A percentile compares a stretch with the other conserved stretches of the same genome.
These are phyloP conservation scores for Wickerhamiella infanticola DNA, from an alignment of 1,139 yeast species.

Conservation along the genomic window DNA sequence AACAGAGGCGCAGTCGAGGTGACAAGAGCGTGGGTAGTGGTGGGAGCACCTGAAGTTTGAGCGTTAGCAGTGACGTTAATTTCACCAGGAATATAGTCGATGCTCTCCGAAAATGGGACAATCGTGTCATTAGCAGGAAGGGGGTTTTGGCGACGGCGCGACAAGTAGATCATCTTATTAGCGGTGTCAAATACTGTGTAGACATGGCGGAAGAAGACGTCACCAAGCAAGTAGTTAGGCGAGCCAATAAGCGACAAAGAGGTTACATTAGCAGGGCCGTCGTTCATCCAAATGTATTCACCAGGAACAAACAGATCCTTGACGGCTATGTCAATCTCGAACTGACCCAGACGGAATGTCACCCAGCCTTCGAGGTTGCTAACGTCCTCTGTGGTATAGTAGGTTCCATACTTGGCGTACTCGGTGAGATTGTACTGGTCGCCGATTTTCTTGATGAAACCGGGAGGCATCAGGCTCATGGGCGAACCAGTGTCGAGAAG, in stretches of 20 bases:
- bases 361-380: slow-evolving; percentile 14
- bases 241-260: slow-evolving; percentile 22
- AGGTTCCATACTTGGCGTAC: slow-evolving; percentile 18
- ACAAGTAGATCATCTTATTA: slow-evolving; percentile 42
- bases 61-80: neutral
- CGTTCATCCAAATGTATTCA: slow-evolving; percentile 21
- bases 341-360: slow-evolving; percentile 17
- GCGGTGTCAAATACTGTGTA: slow-evolving; percentile 63
- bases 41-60: neutral
- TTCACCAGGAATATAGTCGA: slow-evolving; percentile 4
- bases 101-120: slow-evolving; percentile 10
- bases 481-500: slow-evolving; percentile 38
- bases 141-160: slow-evolving; percentile 22
- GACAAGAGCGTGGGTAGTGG: neutral
- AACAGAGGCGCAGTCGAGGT: slow-evolving; percentile 2
- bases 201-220: slow-evolving; percentile 50
- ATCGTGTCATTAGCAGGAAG: slow-evolving; percentile 1
- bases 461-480: slow-evolving; percentile 20
- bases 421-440: slow-evolving; percentile 16
- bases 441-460: slow-evolving; percentile 18
- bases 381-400: slow-evolving; percentile 13
- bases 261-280: slow-evolving; percentile 20
- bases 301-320: slow-evolving; percentile 21
- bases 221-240: slow-evolving; percentile 39
- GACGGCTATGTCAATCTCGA: slow-evolving; percentile 17